Evolutionary conservation across 257 asterid species (phyloP).

Genomic region (Solanum bulbocastanum): DNA sequence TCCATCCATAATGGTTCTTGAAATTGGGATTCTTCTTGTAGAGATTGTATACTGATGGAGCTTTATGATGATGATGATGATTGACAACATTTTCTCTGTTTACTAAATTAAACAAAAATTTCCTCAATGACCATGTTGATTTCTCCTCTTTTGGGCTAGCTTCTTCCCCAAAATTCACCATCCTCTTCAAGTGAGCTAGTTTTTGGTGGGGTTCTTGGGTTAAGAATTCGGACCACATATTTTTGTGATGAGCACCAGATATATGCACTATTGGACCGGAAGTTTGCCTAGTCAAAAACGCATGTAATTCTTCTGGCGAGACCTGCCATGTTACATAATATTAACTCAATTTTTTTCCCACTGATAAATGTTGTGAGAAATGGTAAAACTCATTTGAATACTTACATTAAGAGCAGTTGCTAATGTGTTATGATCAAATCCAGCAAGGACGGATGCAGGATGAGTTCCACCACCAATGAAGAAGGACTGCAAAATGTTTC

Average conservation of each 20-base stretch:
- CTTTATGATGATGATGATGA: background rate
- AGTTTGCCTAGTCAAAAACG: constrained; percentile 27
- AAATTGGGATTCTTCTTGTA: constrained; percentile 40
- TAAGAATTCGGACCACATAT: constrained; percentile 42
- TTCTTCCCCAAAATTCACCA: background rate
- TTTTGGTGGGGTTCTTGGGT: constrained; percentile 25
- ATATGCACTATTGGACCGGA: constrained; percentile 49
- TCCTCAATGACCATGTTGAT: constrained; percentile 46
- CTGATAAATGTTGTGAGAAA: background rate
- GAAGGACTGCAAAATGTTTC: constrained; percentile 40
- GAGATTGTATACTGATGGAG: constrained; percentile 53
- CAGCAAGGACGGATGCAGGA: constrained; percentile 66
- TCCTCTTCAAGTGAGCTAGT: constrained; percentile 38
- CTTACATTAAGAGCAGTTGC: constrained; percentile 68
- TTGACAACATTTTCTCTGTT: background rate
- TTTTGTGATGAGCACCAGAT: constrained; percentile 24
- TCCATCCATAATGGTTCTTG: constrained; percentile 65
- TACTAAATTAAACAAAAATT: constrained; percentile 25
- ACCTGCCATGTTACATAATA: constrained; percentile 24
- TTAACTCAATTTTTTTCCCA: background rate
- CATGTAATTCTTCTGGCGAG: constrained; percentile 26
- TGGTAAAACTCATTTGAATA: background rate
- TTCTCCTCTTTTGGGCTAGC: background rate
- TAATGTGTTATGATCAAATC: constrained; percentile 22
- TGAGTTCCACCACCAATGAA: constrained; percentile 67